Base-by-base conservation (phyloP, 2,329 filamentous ascomycete species). In the Penicillium rolfsii region DNA sequence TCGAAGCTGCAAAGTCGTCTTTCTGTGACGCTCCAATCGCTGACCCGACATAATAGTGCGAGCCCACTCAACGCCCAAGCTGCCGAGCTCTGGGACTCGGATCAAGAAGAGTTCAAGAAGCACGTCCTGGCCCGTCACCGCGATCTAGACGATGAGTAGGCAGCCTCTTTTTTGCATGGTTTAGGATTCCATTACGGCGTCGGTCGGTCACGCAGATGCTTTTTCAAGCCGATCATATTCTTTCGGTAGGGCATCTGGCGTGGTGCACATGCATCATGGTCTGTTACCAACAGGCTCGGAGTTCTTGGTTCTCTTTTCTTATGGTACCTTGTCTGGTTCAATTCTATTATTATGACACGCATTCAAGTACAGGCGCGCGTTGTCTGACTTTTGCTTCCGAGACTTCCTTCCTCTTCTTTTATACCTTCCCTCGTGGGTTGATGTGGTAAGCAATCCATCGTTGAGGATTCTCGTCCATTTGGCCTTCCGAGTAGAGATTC, bases 11-110 rank as follows among this genome's bases (percentile, higher is more conserved):
- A 3, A 6, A 11, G 19, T 40, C 35, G n/a, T 28, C 14, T 12
- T 4, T 46, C 24, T 14, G 8, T 1, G 36, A 38, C 2, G 50
- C 16, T 38, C 16, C 14, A 12, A 59, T 11, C 52, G 9, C 54
- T 60, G 52, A 66, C 26, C 45, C 16, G n/a, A 45, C 2, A 41
- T 3, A 24, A 60, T 64, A 98, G 94, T 77, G 87, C 95, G 61
- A 97, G 92, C 67, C 95, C 95, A 2, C 83, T 99, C 65, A 99
- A 99, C 71, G 96, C 93, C 61, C 93, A 99, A 78, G 95, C 95
- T 33, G 95, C 96, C 16, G 91, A 97, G 76, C 84, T 99, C 45
- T 99, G 95, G 93, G 94, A 97, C 76, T 92, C 89, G 69, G 87
- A 98, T 75, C 83, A 88, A 40, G 88, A 86, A 49, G 91, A 96